Base-by-base conservation (phyloP, 176 grass and related monocot species). In the Aegilops speltoides region DNA sequence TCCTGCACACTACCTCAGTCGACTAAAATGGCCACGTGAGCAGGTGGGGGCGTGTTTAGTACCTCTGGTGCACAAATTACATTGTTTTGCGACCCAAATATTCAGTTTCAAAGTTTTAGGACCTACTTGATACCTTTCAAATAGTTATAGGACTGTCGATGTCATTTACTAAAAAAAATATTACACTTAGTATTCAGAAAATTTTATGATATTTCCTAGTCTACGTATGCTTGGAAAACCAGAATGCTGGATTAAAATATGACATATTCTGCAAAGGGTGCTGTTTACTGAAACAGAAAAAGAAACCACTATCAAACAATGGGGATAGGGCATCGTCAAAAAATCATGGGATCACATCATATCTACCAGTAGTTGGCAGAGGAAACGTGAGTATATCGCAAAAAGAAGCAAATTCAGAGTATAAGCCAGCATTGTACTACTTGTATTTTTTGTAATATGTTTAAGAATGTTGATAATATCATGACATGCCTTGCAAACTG, bases 161-260 rank as follows among this genome's bases (percentile, higher is more conserved):
- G 38, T 41, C 38, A 41, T 41, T 41, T 41, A 41, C 8, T 40
- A 7, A 5, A 38, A 38, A 38, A 41, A 41, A 41, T 10, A 84
- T 19, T 5, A 83, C 48, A 87, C 10, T 48, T 77, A 63, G 52
- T 24, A 56, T 65, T 72, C 32, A 64, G 40, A 78, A 20, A 28
- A 15, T 73, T 46, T 37, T 37, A 56, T 52, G 2, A 23, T 87
- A 66, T 25, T 23, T 71, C 40, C 59, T 79, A 57, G 28, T 63
- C 22, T 62, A 15, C 10, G 15, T 82, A 57, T 40, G 56, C n/a
- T 88, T 88, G 6, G 23, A 72, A 93, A 84, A 45, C 25, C 57
- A 77, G 3, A 88, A 74, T 68, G 60, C 24, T 48, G 76, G 28
- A 61, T 78, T 74, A 26, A 50, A 62, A 52, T 31, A 33, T 64